Evolutionary conservation across 2,329 filamentous ascomycete genomes (phyloP), one percentile per base, ranked within the genome.

Genomic region (Coniochaeta pulveracea): DNA sequence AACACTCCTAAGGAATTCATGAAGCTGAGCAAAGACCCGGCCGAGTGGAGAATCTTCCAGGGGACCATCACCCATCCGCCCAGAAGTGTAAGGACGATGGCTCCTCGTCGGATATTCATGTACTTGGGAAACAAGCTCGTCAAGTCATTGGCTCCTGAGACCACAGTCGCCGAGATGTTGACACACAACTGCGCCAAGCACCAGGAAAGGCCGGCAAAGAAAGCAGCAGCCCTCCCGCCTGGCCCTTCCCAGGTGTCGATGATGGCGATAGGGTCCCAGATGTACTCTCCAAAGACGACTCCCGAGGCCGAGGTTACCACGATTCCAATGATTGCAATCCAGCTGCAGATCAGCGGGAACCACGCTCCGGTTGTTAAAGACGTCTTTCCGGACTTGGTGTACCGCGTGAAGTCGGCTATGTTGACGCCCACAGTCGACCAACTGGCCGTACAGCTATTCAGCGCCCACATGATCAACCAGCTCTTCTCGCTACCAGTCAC

Each of bases 31-130:
- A 80, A 69, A 1, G 63, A 72, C 5, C 55, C 50, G 1, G 74
- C 75, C 0, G 66, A 73, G 17, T 52, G 58, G 10, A 79, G 57
- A 38, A 80, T 78, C 53, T 76, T 76, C 75, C 74, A 79, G 2
- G 72, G 72, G 1, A 75, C 70, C 28, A 77, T 59, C 3, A 62
- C 61, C 72, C 71, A 77, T 10, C 64, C 66, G 19, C 37, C 42
- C 15, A 74, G 46, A 3, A 75, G 28, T 1, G 68, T 66, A 8
- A 66, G 64, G 30, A 75, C 54, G 19, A 75, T 50, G 34, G 65
- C 66, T 6, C 71, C 71, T 15, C 72, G 62, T 5, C 57, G 55
- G 43, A 76, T 70, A 39, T 74, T 71, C 36, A 75, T 49, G 43
- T 32, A 44, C 21, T 42, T 42, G 25, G 42, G 42, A 26, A 34